phyloP scores from a whole-genome alignment of 352 stramenopile genomes.

The Globisporangium emineosum region DNA sequence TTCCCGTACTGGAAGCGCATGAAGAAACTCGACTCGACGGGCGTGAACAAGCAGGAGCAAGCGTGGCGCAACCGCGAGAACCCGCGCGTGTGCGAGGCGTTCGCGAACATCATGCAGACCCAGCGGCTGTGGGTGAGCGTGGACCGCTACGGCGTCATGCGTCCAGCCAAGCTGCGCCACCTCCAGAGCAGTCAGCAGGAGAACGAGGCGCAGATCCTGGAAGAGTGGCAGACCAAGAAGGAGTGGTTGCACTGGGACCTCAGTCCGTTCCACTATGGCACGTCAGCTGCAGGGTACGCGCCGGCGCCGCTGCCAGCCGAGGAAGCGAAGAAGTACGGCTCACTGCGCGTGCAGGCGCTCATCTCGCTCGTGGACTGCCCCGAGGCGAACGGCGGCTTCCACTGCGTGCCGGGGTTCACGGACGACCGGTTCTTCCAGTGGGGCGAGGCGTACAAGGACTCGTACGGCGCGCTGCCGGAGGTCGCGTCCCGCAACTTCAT shows the following conservation, averaged over 20 bases:
- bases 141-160: constrained; percentile 49
- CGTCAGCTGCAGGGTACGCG: constrained; percentile 37
- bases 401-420: constrained; percentile 47
- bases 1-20: constrained; percentile 57
- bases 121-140: constrained; percentile 44
- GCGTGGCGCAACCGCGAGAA: constrained; percentile 51
- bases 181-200: constrained; percentile 15
- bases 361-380: constrained; percentile 42
- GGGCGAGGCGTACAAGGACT: constrained; percentile 25
- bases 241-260: constrained; percentile 54
- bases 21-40: constrained; percentile 45
- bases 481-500: constrained; percentile 41
- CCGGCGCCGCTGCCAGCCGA: constrained; percentile 19
- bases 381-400: constrained; percentile 41
- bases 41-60: constrained; percentile 38
- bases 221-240: constrained; percentile 48
- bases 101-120: constrained; percentile 31
- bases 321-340: constrained; percentile 32
- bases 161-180: constrained; percentile 30
- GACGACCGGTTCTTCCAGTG: constrained; percentile 45
- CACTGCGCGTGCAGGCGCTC: constrained; percentile 38
- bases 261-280: constrained; percentile 47
- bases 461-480: constrained; percentile 33
- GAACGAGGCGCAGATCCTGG: constrained; percentile 27
- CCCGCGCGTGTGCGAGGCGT: constrained; percentile 29